Evolutionary conservation across 2,329 filamentous ascomycete species (phyloP), one percentile per base, ranked within the genome.

Genomic region (Botryotinia globosa): DNA sequence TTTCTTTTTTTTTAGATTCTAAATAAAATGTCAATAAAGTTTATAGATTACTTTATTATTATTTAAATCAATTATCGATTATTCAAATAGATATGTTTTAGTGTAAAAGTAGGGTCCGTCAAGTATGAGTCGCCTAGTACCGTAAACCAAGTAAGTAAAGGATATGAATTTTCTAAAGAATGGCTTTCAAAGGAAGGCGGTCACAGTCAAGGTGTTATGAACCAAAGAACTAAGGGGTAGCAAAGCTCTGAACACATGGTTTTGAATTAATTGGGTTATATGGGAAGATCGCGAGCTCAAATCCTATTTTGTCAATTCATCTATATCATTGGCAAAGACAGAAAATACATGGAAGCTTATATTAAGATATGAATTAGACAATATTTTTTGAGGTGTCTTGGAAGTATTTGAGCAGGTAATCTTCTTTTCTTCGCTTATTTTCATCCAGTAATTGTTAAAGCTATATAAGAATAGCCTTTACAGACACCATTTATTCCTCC

Each of bases 251-350:
- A 12, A 25, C 1, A 48, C 22, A 22, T 12, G 4, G 4, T 48
- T 48, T 25, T 1, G 4, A 48, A 48, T 9, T 5, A 25, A 48
- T 48, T 22, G 22, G 20, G 45, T 1, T 4, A 51, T 25, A 12
- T 12, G 8, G 3, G 8, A 4, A 10, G 7, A 48, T 22, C 3
- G 8, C 8, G 10, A 10, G 0, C 10, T 48, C 20, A 0, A 5
- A 25, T 25, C 25, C 12, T 25, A 51, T 12, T 25, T 8, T 25
- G 1, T 48, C 8, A 22, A 4, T 4, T 25, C 22, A 10, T 48
- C 20, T 3, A 48, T 25, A 22, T 45, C 22, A 12, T 48, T 25
- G 4, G 4, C 12, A 25, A 48, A 25, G 0, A 25, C 12, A 12
- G 4, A 48, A 1, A 12, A 51, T 25, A 25, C 1, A 25, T 22